These are phyloP conservation scores for Gorgonomyces haynaldii DNA, from an alignment of 192 early-diverging fungal genomes.

Conservation along the genomic window DNA sequence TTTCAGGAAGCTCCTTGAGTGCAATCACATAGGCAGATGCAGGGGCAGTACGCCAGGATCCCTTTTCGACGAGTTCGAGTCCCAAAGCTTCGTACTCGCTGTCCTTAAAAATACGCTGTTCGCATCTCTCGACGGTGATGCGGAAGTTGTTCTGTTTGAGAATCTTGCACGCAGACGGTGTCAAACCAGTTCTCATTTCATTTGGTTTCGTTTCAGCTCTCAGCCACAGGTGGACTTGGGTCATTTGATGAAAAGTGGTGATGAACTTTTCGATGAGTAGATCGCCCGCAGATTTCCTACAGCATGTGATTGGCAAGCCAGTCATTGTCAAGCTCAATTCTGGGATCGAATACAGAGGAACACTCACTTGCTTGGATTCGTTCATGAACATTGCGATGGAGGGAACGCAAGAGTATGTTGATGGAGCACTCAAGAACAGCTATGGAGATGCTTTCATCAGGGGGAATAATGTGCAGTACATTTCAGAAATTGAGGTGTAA, in stretches of 20 bases:
- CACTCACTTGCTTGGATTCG: constrained; percentile 84
- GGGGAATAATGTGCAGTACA: constrained; percentile 97
- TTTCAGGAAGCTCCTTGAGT: constrained; percentile 93
- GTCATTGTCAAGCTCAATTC: constrained; percentile 93
- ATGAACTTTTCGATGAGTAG: no score
- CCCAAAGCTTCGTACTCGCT: constrained; percentile 68
- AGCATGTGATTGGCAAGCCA: constrained; percentile 64
- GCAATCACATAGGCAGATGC: constrained; percentile 86
- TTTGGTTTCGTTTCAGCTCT: constrained; percentile 96
- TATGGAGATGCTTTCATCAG: constrained; percentile 96
- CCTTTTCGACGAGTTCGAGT: constrained; percentile 49
- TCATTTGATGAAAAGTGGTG: neutral
- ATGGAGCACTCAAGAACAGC: constrained; percentile 82
- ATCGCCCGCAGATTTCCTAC: constrained; percentile 88
- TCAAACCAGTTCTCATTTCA: constrained; percentile 87
- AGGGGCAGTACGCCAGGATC: constrained; percentile 82
- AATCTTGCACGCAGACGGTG: constrained; percentile 69
- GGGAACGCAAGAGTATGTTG: constrained; percentile 89
- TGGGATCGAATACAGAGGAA: constrained; percentile 85
- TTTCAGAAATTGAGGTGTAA: no score
- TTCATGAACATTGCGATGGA: constrained; percentile 93
- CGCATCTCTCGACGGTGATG: constrained; percentile 79
- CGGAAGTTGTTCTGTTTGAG: constrained; percentile 49
- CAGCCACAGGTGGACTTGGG: constrained; percentile 63
- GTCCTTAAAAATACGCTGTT: constrained; percentile 78